These are phyloP conservation scores for Porcisia deanei DNA, from an alignment of 208 protist genomes.

Conservation along the genomic window DNA sequence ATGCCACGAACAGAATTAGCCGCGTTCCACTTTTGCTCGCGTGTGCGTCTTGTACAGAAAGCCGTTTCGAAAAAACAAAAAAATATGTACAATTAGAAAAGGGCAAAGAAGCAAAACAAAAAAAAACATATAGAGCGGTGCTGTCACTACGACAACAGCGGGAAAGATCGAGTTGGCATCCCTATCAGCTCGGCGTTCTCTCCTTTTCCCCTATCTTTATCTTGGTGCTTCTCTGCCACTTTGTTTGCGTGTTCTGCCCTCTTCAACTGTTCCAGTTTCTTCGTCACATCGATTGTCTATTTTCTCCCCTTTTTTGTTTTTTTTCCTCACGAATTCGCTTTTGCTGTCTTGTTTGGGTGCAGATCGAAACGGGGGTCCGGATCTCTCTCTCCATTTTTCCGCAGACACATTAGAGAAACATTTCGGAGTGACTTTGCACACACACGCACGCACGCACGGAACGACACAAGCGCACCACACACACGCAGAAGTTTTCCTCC, in stretches of 20 bases:
- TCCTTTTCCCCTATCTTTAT: neutral
- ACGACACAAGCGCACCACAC: too few relatives aligned
- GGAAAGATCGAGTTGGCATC: neutral
- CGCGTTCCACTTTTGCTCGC: too few relatives aligned
- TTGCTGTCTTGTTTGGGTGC: neutral
- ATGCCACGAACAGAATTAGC: neutral
- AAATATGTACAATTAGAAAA: neutral
- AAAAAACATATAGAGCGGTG: neutral
- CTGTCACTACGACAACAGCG: neutral
- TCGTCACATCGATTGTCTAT: slow-evolving; percentile 1
- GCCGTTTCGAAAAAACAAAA: neutral
- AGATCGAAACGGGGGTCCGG: neutral
- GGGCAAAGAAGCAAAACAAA: neutral
- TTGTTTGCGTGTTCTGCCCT: neutral
- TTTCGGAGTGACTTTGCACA: too few relatives aligned
- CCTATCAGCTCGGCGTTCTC: neutral
- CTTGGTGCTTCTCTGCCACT: too few relatives aligned
- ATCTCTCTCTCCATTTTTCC: neutral
- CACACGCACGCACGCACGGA: too few relatives aligned
- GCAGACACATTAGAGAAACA: too few relatives aligned
- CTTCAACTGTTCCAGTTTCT: too few relatives aligned
- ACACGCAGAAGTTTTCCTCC: too few relatives aligned
- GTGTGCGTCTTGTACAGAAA: neutral
- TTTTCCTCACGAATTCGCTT: neutral
- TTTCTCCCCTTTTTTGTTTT: slow-evolving; percentile 3